Evolutionary conservation across 2,329 filamentous ascomycete genomes (phyloP), one percentile per base, ranked within the genome.

Genomic region (Aspergillus neoniger): DNA sequence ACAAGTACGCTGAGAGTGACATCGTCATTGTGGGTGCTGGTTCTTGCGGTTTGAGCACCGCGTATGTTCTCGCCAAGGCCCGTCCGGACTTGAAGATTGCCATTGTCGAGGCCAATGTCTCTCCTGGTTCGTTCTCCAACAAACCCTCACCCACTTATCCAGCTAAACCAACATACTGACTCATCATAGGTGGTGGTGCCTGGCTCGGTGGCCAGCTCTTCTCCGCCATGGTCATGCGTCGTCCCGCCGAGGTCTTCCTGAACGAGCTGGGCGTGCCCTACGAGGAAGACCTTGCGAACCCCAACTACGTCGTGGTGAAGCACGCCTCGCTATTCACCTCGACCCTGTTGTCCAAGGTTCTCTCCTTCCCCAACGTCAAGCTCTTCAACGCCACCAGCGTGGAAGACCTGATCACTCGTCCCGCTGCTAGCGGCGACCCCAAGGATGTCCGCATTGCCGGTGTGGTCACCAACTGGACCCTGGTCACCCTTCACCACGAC

Each of bases 201-300:
- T 96, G 92, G 92, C 87, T 96, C 49, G 93, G 93, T 60, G 92
- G 92, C 17, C 93, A 96, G 82, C 90, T 96, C 60, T 96, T 97
- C 86, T 91, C 88, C 63, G 92, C 92, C 73, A 96, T 96, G 92
- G 85, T 96, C 52, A 92, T 97, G 88, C 90, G 92, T 71, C 96
- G 95, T 83, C 92, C 93, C 12, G 92, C 92, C 56, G 90, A 96
- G 73, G 85, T 85, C 58, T 96, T 96, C 82, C 82, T 96, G 60
- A 82, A 84, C 44, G 91, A 96, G 71, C 78, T 96, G 15, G 91
- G 90, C 60, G 88, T 96, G 6, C 88, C 91, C 0, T 96, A 89
- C 73, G 93, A 96, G 71, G 91, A 96, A 64, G 92, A 96, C 72
- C 91, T 90, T 58, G 89, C 92, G 64, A 92, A 95, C 75, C 91